Base-by-base conservation (phyloP, 2,329 filamentous ascomycete genomes). In the Nigrospora oryzae region DNA sequence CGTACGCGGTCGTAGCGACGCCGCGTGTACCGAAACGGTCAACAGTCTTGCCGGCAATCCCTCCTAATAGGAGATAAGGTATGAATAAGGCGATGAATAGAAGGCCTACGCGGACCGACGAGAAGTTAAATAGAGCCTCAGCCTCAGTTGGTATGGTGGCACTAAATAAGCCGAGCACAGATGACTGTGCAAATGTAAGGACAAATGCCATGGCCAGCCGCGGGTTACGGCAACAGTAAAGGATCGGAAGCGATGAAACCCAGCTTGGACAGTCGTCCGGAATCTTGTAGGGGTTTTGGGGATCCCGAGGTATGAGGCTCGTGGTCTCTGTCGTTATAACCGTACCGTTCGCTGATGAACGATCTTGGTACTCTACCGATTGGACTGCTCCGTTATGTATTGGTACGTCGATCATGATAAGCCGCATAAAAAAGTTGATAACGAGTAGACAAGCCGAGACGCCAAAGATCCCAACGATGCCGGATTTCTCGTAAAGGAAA, bases 361-460 rank as follows among this genome's bases (percentile, higher is more conserved):
- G 53, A 11, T 43, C 42, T 8, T 54, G 49, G 35, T 62, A 57
- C n/a, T 46, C 45, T 14, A 44, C n/a, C 2, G 43, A 30, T 17
- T 44, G 36, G 38, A 62, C 56, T 43, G 74, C 77, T 47, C 63
- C 65, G 8, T 57, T 58, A 1, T 77, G 77, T 1, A 70, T 67
- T 55, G 77, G 79, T 59, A 80, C 81, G 59, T 84, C 81, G n/a
- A 84, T 69, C 42, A 84, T 68, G 5, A 78, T 56, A 0, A 80
- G 53, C 13, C 81, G 72, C 69, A 83, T 73, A 17, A 76, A 45
- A 47, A 84, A 75, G 56, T 84, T 81, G 14, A 83, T 48, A 0
- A 55, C 68, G 1, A 84, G 56, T 8, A 84, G 58, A 0, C 64
- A 71, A 40, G 78, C 67, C 1, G 70, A 73, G 19, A 83, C 61